Evolutionary conservation across 2,329 filamentous ascomycete genomes (phyloP), one percentile per base, ranked within the genome.

Genomic region (Fusarium sp.): DNA sequence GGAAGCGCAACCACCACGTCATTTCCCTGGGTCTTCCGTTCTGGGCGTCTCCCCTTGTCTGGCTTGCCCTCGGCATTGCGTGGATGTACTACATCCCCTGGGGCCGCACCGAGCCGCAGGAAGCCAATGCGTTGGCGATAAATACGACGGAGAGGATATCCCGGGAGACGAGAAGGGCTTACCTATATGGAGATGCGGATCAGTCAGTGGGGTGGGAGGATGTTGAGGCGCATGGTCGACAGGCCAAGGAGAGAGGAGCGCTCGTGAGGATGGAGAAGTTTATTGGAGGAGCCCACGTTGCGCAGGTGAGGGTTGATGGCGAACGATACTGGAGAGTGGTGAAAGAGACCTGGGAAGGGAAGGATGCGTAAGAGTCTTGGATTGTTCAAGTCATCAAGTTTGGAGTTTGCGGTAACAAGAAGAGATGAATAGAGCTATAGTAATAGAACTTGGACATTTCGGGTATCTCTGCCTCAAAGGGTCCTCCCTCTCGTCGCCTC

Each of bases 111-210:
- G 71, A 75, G 9, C 74, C 75, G 7, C 73, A 83, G 9, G 75
- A 78, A 12, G 73, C 65, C 57, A 82, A 81, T 66, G 80, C 75
- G 16, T 73, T 75, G 60, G 77, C 78, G 51, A 78, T 84, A 58
- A 85, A 84, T 53, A 75, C 80, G 23, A 54, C 61, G 30, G 60
- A 64, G 8, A 68, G 76, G 37, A 73, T 82, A 50, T 74, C 71
- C 11, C 73, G 71, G 34, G 85, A 87, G 75, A 78, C 78, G 5
- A 77, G 82, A 18, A 79, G 87, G 37, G 78, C 82, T n/a, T 90
- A 89, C 65, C 66, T 89, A 16, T 89, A 88, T 63, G 83, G 85
- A 11, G 78, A 81, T 37, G 81, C 76, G 2, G 88, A 90, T 71
- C 62, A 71, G 37, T 79, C 88, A 65, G 83, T 89, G 6, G 76